Evolutionary conservation across 1,284 basidiomycete genomes (phyloP), one percentile per base, ranked within the genome.

Genomic region (Peniophora sp.): DNA sequence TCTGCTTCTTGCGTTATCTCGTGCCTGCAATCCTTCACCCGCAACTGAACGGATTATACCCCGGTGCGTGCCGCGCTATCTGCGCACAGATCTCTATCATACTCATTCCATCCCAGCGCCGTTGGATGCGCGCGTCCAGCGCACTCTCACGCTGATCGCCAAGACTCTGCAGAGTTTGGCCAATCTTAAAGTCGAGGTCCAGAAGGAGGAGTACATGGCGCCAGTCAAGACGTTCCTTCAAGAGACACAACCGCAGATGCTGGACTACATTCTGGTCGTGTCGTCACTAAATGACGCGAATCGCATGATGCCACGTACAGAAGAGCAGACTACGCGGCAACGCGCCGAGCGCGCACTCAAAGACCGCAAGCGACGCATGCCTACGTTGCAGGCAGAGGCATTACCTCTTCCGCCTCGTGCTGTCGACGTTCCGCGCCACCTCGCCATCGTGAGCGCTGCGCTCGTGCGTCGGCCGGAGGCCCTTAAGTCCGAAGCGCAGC

Each of bases 1-100:
- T 92, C 63, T 81, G 85, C 60, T 92, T 92, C 64, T 72, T 92
- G 35, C 79, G 89, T 44, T 90, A 93, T 65, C 83, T 93, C 58
- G 84, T 88, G 17, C 88, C 88, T 41, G 85, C 84, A 22, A 85
- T 91, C 51, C 71, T 91, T 18, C 76, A 87, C 62, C 88, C 88
- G 5, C 87, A 91, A 65, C 64, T 88, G 6, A 88, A 87, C 59
- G 84, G 85, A 14, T 68, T 90, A 35, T 81, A 75, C 56, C 76
- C 83, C 63, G 88, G 87, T 87, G 64, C 27, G 69, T 62, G 14
- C 45, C 5, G 27, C 43, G 17, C 24, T 46, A 18, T 37, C 6
- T 18, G 27, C 32, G 43, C 36, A 43, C 39, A 43, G 3, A 18
- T 15, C 47, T 23, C 32, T 15, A 34, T 47, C 37, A 47, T 53